Base-by-base conservation (phyloP, 108 stramenopile species). In the Chaetoceros muelleri region DNA sequence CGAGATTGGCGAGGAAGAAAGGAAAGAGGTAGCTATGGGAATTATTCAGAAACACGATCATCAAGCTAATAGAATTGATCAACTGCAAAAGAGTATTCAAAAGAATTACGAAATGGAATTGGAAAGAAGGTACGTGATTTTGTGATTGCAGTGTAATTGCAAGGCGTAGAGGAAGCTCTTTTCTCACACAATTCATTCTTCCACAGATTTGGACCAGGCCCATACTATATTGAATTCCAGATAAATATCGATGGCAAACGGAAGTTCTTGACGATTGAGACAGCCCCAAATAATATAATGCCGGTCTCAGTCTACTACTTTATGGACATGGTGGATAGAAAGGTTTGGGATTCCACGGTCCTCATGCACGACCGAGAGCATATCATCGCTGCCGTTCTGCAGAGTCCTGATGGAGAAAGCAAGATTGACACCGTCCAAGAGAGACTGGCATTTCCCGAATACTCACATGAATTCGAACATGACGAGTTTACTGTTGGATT, bases 281-380 rank as follows among this genome's bases (percentile, higher is more conserved):
- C 82, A 48, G 82, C 82, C 22, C 68, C 79, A 1, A 18, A 84
- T 5, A 62, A 73, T 44, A 24, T 62, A 10, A 75, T 93, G 73
- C 87, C 92, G 19, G 79, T 87, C 59, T 55, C 85, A 0, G 75
- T 89, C 0, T 72, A 73, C 48, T 68, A 70, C 26, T 93, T 93
- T 60, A 61, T 93, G 51, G 75, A 87, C 22, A 70, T 85, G 71
- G 74, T 88, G 1, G 48, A 59, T 2, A 55, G 61, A 18, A 61
- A 72, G 20, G 18, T 81, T 0, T 88, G 82, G 79, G 70, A 80
- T 65, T 71, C 74, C 44, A 61, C 77, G 1, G 68, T 77, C 8
- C 82, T 94, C 64, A 70, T 70, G 25, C 61, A 78, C 48, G 74
- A 81, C 53, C 65, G 66, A 20, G 55, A 70, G 34, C 88, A 90